These are phyloP conservation scores for Pseudogymnoascus destructans DNA, from an alignment of 2,329 filamentous ascomycete species.

Conservation along the genomic window DNA sequence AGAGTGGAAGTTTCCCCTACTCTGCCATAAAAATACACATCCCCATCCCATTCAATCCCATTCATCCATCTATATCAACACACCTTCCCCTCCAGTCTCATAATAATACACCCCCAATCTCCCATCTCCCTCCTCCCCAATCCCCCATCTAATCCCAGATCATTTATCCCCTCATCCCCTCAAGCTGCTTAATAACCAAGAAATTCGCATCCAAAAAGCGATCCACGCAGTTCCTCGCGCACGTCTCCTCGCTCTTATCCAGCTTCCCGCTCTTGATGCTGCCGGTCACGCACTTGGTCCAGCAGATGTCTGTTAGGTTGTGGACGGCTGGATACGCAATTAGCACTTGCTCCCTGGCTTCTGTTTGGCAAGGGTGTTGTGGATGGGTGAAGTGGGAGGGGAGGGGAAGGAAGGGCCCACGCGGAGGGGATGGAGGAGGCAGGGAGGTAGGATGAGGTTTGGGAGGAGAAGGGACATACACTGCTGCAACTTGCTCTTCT, in stretches of 20 bases:
- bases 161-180: conserved; percentile 39
- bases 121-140: background rate
- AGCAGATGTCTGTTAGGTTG: conserved; percentile 66
- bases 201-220: conserved; percentile 83
- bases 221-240: conserved; percentile 85
- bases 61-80: background rate
- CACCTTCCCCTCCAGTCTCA: background rate
- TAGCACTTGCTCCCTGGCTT: conserved; percentile 20
- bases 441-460: background rate
- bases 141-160: background rate
- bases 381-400: background rate
- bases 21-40: conserved; percentile 9
- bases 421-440: background rate
- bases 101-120: background rate
- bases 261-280: conserved; percentile 59
- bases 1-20: background rate
- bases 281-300: conserved; percentile 80
- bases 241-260: conserved; percentile 66
- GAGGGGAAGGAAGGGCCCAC: background rate
- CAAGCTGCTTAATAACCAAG: conserved; percentile 72
- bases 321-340: conserved; percentile 51
- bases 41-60: background rate
- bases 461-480: conserved; percentile 27
- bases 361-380: background rate
- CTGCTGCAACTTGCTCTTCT: conserved; percentile 57